These are phyloP conservation scores for Mycena filopes DNA, from an alignment of 768 basidiomycete species.

Conservation along the genomic window DNA sequence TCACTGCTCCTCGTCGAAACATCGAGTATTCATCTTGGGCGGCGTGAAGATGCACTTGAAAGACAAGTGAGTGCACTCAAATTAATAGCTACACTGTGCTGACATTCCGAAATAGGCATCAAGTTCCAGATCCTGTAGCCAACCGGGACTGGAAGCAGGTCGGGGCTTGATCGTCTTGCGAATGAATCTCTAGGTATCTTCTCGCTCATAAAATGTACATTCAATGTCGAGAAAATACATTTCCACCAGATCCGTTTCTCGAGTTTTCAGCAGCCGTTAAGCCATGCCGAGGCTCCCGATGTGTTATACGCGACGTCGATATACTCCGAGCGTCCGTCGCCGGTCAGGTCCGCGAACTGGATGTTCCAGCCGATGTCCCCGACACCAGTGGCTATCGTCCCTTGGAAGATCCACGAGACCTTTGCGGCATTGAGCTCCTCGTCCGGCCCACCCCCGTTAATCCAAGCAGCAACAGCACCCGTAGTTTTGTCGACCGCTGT, in stretches of 20 bases:
- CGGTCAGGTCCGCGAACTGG: conserved; percentile 22
- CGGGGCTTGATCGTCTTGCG: no score
- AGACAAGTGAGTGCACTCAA: conserved; percentile 13
- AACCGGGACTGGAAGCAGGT: no score
- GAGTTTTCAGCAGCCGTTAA: conserved; percentile 8
- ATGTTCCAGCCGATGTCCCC: conserved; percentile 4
- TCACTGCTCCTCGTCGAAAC: neutral
- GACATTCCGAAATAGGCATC: no score
- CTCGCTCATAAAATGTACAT: no score
- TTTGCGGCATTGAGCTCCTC: conserved; percentile 13
- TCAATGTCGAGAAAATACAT: no score
- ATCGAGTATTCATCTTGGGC: neutral
- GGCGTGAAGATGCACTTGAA: conserved; percentile 20
- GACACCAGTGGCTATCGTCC: conserved; percentile 15
- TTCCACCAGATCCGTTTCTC: no score
- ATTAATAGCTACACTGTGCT: no score
- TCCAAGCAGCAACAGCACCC: conserved; percentile 12
- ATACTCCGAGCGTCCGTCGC: conserved; percentile 14
- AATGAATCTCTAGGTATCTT: no score
- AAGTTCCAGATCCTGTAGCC: no score
- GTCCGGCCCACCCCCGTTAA: conserved; percentile 13
- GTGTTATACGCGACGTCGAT: conserved; percentile 13
- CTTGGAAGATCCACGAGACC: conserved; percentile 10
- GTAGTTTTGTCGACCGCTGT: conserved; percentile 1
- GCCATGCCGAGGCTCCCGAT: conserved; percentile 8